These are phyloP conservation scores for Fusarium continuum DNA, from an alignment of 2,329 filamentous ascomycete genomes.

Conservation along the genomic window DNA sequence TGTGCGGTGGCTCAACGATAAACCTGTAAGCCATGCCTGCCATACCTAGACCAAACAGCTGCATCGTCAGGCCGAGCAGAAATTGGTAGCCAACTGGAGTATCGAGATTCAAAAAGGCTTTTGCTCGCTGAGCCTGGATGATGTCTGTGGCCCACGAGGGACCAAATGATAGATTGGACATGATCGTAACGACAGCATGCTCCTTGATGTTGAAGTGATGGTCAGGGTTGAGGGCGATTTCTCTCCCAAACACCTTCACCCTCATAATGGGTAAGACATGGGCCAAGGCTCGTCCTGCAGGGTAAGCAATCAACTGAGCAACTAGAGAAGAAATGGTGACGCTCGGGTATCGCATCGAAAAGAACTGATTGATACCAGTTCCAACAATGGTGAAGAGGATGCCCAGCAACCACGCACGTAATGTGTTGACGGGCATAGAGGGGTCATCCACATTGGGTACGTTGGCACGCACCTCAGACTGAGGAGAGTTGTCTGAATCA, in stretches of 20 bases:
- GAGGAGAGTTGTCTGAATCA: not conserved
- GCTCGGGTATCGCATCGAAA: not conserved
- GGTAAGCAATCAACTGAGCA: not conserved
- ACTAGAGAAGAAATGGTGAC: not conserved
- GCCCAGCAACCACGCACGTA: not conserved
- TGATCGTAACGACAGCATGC: not conserved
- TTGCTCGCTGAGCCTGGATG: not conserved
- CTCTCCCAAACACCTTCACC: not conserved
- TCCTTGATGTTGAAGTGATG: constrained; percentile 6
- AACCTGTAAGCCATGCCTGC: constrained; percentile 2
- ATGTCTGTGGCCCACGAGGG: constrained; percentile 3
- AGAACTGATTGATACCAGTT: not conserved
- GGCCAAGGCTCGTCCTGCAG: not conserved
- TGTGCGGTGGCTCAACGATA: constrained; percentile 2
- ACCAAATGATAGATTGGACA: not conserved
- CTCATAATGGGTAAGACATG: not conserved
- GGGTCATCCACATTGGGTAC: constrained; percentile 3
- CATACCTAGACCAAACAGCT: constrained; percentile 2
- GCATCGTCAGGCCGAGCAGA: not conserved
- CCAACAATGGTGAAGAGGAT: not conserved
- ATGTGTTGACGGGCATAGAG: not conserved
- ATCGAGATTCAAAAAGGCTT: not conserved
- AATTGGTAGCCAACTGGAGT: constrained; percentile 1
- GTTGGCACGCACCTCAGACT: not conserved
- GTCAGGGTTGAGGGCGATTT: not conserved